A percentile compares a stretch with the other conserved stretches of the same genome.
Conservation (phyloP, 2,329 filamentous ascomycete genomes). For the Coniochaeta sp. region DNA sequence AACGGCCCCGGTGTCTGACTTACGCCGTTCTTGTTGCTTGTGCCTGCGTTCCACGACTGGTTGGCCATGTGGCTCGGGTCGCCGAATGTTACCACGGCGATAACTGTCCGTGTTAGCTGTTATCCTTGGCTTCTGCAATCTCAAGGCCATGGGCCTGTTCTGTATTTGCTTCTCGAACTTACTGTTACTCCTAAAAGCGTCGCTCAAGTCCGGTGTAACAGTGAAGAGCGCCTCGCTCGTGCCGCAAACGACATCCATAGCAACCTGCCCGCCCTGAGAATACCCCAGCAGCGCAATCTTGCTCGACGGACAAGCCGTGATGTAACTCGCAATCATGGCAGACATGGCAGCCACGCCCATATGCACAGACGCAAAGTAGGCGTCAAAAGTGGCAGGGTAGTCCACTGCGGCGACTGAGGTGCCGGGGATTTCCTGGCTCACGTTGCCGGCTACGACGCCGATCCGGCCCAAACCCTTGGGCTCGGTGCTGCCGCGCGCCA, state of each 20-base stretch:
- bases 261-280: slow-evolving; percentile 16
- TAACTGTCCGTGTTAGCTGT: slow-evolving; percentile 8
- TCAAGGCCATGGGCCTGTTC: no score
- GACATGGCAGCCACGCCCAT: slow-evolving; percentile 11
- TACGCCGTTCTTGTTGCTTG: slow-evolving; percentile 14
- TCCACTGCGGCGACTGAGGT: slow-evolving; percentile 13
- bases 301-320: slow-evolving; percentile 10
- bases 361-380: slow-evolving; percentile 12
- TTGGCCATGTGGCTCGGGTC: slow-evolving; percentile 12
- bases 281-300: slow-evolving; percentile 19
- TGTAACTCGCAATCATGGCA: slow-evolving; percentile 10
- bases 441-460: slow-evolving; percentile 14
- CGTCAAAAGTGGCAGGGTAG: slow-evolving; percentile 17
- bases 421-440: slow-evolving; percentile 11
- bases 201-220: slow-evolving; percentile 6
- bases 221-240: slow-evolving; percentile 7
- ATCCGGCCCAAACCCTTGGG: slow-evolving; percentile 12
- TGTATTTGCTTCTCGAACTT: neutral
- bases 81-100: slow-evolving; percentile 15
- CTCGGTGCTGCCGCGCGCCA: slow-evolving; percentile 16
- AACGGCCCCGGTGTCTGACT: neutral
- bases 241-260: slow-evolving; percentile 16
- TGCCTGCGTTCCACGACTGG: slow-evolving; percentile 13
- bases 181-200: slow-evolving; percentile 5
- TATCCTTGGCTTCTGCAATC: neutral